Evolutionary conservation across 345 rosid genomes (phyloP).

Genomic region (Rhodamnia argentea): DNA sequence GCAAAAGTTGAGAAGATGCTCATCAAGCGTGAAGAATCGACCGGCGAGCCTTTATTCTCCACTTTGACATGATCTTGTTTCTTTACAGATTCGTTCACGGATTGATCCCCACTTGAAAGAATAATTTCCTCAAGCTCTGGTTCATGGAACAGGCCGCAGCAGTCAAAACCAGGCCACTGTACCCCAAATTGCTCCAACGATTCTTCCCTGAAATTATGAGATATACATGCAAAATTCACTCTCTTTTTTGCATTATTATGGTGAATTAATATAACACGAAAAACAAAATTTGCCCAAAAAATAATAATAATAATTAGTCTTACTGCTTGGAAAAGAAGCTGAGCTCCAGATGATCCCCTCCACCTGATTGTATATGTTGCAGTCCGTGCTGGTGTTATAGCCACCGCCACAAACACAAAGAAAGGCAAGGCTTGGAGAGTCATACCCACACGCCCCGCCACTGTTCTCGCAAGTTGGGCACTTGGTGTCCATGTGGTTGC

Average conservation of each 20-base stretch:
- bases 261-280: not conserved
- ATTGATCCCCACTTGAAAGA: not conserved
- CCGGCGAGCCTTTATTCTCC: not conserved
- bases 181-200: not conserved
- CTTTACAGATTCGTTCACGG: not conserved
- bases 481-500: constrained; percentile 18
- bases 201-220: not conserved
- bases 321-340: not conserved
- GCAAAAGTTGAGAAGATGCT: not conserved
- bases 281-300: not conserved
- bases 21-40: not conserved
- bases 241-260: not conserved
- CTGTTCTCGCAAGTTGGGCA: constrained; percentile 34
- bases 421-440: constrained; percentile 16
- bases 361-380: constrained; percentile 8
- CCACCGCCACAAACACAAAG: constrained; percentile 22
- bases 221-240: not conserved
- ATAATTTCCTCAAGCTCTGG: not conserved
- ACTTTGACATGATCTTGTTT: not conserved
- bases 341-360: not conserved
- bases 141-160: not conserved
- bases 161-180: not conserved
- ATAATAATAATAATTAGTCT: not conserved
- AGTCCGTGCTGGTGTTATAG: constrained; percentile 22
- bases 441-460: constrained; percentile 34